These are phyloP conservation scores for Leccinum pallidistipes DNA, from an alignment of 1,284 basidiomycete species.

Conservation along the genomic window DNA sequence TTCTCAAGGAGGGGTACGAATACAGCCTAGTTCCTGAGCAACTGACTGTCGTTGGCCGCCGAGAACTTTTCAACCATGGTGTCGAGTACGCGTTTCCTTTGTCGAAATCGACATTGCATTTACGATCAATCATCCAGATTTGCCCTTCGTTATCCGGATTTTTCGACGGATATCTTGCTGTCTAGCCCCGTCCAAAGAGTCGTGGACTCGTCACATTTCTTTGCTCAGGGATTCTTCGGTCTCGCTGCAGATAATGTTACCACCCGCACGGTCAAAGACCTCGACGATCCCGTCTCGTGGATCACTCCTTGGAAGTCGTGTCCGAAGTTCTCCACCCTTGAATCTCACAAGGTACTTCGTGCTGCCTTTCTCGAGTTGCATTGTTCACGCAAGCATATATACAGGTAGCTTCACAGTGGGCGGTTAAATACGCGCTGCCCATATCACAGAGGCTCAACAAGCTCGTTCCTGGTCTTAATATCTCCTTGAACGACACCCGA, in stretches of 20 bases:
- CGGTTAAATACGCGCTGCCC: constrained; percentile 38
- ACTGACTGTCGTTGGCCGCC: constrained; percentile 42
- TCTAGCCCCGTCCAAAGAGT: constrained; percentile 48
- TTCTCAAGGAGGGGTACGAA: constrained; percentile 44
- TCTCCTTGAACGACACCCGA: constrained; percentile 38
- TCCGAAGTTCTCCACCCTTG: constrained; percentile 6
- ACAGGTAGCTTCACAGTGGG: constrained; percentile 40
- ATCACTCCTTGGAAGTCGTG: constrained; percentile 48
- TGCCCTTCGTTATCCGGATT: constrained; percentile 21
- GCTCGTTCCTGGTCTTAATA: constrained; percentile 35
- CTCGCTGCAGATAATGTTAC: constrained; percentile 22
- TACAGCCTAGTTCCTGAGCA: constrained; percentile 41
- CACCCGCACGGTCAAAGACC: constrained; percentile 41
- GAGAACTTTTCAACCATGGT: constrained; percentile 46
- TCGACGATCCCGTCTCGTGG: constrained; percentile 41
- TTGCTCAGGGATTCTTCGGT: constrained; percentile 46
- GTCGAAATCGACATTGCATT: not conserved
- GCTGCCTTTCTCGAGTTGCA: not conserved
- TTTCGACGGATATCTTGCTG: constrained; percentile 37
- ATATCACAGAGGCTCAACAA: constrained; percentile 41
- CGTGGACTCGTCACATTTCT: constrained; percentile 47
- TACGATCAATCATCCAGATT: constrained; percentile 11
- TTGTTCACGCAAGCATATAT: not conserved
- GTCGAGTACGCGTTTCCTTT: constrained; percentile 32
- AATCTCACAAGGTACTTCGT: constrained; percentile 9